Percentiles rank a stretch among this genome's conserved stretches.
Evolutionary conservation across 495 filamentous ascomycete species (phyloP).

Genomic region (Trichoderma orchidacearum): DNA sequence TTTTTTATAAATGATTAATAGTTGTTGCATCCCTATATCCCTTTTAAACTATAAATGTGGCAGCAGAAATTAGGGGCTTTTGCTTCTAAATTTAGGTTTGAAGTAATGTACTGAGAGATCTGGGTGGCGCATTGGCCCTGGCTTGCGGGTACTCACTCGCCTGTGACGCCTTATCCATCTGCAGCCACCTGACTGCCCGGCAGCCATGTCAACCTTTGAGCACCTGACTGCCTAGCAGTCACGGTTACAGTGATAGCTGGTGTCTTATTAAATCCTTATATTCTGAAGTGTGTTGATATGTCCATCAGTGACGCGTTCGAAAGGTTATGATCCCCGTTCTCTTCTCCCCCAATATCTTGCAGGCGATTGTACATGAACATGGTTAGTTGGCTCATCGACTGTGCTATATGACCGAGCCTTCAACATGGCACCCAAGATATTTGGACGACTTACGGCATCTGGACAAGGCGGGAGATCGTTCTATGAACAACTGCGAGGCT

Average conservation of each 20-base stretch:
- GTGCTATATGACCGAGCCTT: background rate
- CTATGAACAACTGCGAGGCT: slow-evolving; percentile 54
- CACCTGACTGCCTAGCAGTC: background rate
- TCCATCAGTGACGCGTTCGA: background rate
- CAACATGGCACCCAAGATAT: slow-evolving; percentile 59
- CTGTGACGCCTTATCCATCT: background rate
- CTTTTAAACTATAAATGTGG: no score
- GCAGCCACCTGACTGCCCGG: background rate
- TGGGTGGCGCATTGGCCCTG: background rate
- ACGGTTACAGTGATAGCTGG: background rate
- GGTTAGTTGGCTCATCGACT: background rate
- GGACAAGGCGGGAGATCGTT: slow-evolving; percentile 45
- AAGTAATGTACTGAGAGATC: no score
- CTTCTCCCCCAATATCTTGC: background rate
- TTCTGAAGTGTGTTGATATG: background rate
- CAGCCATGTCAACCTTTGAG: background rate
- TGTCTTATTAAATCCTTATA: no score
- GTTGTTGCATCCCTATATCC: no score
- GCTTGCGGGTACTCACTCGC: background rate
- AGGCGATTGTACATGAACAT: background rate
- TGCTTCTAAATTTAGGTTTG: no score
- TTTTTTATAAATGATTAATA: no score
- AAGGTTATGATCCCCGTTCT: background rate
- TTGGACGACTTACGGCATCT: slow-evolving; percentile 59
- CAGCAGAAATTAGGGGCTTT: no score